Evolutionary conservation across 495 filamentous ascomycete genomes (phyloP).

Genomic region (Aspergillus bertholletiae): DNA sequence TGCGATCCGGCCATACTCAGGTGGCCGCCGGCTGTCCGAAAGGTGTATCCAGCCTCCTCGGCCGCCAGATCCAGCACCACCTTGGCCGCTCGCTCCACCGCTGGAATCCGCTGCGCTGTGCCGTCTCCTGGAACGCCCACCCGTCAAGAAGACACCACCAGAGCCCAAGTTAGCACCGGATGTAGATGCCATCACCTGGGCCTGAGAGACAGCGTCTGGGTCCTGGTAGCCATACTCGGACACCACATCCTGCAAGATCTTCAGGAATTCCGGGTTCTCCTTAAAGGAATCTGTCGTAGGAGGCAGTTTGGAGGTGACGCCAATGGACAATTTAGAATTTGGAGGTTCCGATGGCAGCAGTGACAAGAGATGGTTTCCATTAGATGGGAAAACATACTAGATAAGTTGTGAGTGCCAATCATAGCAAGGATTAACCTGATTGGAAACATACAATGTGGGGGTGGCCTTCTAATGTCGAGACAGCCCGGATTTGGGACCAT

Average conservation of each 20-base stretch:
- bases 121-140: conserved; percentile 30
- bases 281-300: conserved; percentile 73
- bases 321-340: conserved; percentile 65
- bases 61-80: conserved; percentile 77
- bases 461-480: conserved; percentile 54
- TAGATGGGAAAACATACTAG: conserved; percentile 67
- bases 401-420: conserved; percentile 15
- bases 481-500: conserved; percentile 29
- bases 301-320: conserved; percentile 66
- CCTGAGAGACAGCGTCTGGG: conserved; percentile 68
- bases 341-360: conserved; percentile 74
- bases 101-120: conserved; percentile 55
- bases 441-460: conserved; percentile 49
- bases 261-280: conserved; percentile 73
- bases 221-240: conserved; percentile 67
- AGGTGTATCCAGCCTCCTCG: conserved; percentile 89
- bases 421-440: not conserved
- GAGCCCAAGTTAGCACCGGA: conserved; percentile 67
- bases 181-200: conserved; percentile 73
- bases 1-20: conserved; percentile 87
- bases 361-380: conserved; percentile 58
- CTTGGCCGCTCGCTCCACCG: conserved; percentile 76
- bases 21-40: conserved; percentile 75
- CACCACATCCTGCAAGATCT: conserved; percentile 71
- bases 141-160: conserved; percentile 60